A percentile compares a stretch with the other conserved stretches of the same genome.
Conservation (phyloP, 2,329 filamentous ascomycete species). For the Penicillium sp. region DNA sequence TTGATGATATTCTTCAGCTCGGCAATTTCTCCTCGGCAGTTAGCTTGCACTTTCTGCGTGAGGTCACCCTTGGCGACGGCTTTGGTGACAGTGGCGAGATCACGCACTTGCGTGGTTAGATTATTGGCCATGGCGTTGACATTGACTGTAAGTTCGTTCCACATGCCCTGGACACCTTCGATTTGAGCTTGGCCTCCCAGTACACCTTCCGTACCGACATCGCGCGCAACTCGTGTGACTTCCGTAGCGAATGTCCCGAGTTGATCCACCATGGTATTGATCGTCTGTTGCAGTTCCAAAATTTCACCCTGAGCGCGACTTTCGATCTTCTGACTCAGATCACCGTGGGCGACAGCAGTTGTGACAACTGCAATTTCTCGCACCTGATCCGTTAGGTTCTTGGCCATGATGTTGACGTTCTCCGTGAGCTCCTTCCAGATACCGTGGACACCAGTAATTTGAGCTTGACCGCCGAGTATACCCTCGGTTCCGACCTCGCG, state of each 20-base stretch:
- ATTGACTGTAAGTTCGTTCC: slow-evolving; percentile 81
- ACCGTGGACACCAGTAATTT: slow-evolving; percentile 88
- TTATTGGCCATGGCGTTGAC: slow-evolving; percentile 88
- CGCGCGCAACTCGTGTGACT: slow-evolving; percentile 75
- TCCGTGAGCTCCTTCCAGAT: slow-evolving; percentile 97
- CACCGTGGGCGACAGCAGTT: slow-evolving; percentile 76
- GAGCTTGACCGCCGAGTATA: slow-evolving; percentile 86
- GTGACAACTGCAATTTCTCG: slow-evolving; percentile 82
- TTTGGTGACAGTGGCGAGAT: slow-evolving; percentile 78
- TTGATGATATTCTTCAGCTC: slow-evolving; percentile 98
- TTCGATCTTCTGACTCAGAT: slow-evolving; percentile 80
- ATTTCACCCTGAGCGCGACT: slow-evolving; percentile 78
- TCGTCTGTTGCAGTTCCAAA: slow-evolving; percentile 76
- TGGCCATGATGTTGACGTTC: slow-evolving; percentile 81
- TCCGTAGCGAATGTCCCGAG: slow-evolving; percentile 78
- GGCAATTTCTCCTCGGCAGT: slow-evolving; percentile 84
- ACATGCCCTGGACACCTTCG: slow-evolving; percentile 80
- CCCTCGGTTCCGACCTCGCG: slow-evolving; percentile 96
- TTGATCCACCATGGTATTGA: slow-evolving; percentile 88
- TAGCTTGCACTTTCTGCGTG: slow-evolving; percentile 93
- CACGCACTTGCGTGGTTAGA: slow-evolving; percentile 81
- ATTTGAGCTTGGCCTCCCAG: slow-evolving; percentile 79
- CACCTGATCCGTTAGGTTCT: slow-evolving; percentile 78
- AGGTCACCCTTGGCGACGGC: slow-evolving; percentile 77
- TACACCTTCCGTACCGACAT: slow-evolving; percentile 80